phyloP scores from a whole-genome alignment of 2,329 filamentous ascomycete genomes.

The Aspergillus vadensis region DNA sequence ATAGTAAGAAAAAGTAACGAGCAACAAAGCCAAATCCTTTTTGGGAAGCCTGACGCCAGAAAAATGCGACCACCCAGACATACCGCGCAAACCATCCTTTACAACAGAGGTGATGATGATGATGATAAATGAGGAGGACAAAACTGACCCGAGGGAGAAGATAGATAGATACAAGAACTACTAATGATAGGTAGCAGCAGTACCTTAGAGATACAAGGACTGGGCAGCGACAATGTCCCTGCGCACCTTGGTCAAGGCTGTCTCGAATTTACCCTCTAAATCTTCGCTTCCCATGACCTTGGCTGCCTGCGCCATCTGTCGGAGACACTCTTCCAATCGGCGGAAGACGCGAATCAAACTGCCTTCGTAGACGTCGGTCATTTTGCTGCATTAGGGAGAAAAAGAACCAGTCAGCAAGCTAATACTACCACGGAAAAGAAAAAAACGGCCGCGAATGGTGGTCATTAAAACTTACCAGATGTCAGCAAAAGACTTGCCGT shows the following conservation, averaged over 20 bases:
- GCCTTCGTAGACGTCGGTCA: conserved; percentile 98
- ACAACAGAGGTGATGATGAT: conserved; percentile 8
- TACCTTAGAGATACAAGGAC: conserved; percentile 77
- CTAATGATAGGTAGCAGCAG: conserved; percentile 3
- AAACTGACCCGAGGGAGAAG: background rate
- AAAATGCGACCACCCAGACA: conserved; percentile 24
- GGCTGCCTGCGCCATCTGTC: conserved; percentile 91
- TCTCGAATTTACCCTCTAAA: conserved; percentile 87
- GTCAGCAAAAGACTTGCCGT: conserved; percentile 84
- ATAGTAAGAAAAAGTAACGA: conserved; percentile 1
- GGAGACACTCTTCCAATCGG: conserved; percentile 86
- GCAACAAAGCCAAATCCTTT: conserved; percentile 16
- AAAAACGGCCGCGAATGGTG: conserved; percentile 8
- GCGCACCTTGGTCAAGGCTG: conserved; percentile 79
- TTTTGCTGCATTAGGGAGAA: conserved; percentile 67
- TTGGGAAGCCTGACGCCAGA: conserved; percentile 25
- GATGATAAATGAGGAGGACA: conserved; percentile 2
- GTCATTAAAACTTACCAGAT: conserved; percentile 73
- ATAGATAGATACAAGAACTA: background rate
- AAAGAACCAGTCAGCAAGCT: conserved; percentile 15
- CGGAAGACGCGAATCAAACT: conserved; percentile 95
- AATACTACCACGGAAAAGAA: background rate
- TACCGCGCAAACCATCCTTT: conserved; percentile 8
- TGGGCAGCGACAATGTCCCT: conserved; percentile 94
- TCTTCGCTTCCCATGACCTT: conserved; percentile 99